Evolutionary conservation across 2,329 filamentous ascomycete genomes (phyloP).

Genomic region (Leptographium procerum): DNA sequence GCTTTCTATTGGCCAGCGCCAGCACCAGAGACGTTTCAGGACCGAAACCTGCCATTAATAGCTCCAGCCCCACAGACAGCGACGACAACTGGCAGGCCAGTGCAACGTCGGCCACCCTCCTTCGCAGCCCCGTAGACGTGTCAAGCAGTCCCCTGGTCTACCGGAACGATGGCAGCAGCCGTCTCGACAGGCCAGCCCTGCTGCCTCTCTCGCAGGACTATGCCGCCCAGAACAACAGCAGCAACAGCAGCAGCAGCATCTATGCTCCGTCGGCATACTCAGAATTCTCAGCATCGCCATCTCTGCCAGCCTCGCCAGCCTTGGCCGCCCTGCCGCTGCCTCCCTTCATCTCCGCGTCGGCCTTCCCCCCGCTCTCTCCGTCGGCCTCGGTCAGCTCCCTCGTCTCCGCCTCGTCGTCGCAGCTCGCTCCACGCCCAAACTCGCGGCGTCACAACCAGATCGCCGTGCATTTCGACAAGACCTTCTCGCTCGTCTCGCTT

Average conservation of each 20-base stretch:
- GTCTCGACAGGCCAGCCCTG: not conserved
- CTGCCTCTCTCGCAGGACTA: constrained; percentile 10
- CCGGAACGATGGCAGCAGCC: not conserved
- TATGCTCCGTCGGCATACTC: not conserved
- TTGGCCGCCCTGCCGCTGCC: not conserved
- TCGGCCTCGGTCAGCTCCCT: constrained; percentile 8
- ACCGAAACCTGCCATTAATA: constrained; percentile 24
- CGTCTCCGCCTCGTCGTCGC: constrained; percentile 13
- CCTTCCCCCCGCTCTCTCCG: constrained; percentile 9
- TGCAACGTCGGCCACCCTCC: not conserved
- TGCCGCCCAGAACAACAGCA: not conserved
- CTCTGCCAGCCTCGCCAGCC: not conserved
- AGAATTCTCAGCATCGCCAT: not conserved
- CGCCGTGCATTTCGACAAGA: constrained; percentile 44
- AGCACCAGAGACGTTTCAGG: constrained; percentile 33
- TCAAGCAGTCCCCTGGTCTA: constrained; percentile 8
- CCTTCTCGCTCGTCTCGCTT: constrained; percentile 39
- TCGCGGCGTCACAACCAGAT: constrained; percentile 34
- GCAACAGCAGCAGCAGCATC: no score
- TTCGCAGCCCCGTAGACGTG: constrained; percentile 21
- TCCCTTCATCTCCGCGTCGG: not conserved
- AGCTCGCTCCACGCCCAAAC: constrained; percentile 17
- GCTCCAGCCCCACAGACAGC: not conserved
- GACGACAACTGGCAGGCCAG: constrained; percentile 7
- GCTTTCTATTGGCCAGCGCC: constrained; percentile 25